Percentiles rank a stretch among this genome's conserved stretches.
Evolutionary conservation across 345 rosid genomes (phyloP).

Genomic region (Limnanthes douglasii): DNA sequence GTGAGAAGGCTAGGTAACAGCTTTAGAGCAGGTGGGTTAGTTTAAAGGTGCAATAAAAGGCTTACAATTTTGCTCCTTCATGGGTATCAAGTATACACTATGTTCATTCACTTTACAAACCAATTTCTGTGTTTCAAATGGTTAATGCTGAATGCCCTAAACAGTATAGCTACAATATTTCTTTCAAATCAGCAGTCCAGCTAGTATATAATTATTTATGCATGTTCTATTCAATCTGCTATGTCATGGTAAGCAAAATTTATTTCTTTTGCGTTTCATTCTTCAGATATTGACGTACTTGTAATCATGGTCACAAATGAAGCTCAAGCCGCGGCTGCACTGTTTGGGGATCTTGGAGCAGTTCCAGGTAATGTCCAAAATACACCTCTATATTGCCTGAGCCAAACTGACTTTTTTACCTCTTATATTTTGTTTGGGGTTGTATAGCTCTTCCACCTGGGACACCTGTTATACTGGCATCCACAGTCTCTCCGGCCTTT

Average conservation of each 20-base stretch:
- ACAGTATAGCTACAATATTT: too few species aligned
- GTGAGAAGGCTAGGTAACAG: too few species aligned
- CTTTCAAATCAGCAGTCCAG: too few species aligned
- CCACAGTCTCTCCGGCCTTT: conserved; percentile 84
- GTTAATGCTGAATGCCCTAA: too few species aligned
- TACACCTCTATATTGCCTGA: conserved; percentile 5
- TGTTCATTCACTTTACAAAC: too few species aligned
- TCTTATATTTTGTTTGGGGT: conserved; percentile 5
- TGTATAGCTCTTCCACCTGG: conserved; percentile 60
- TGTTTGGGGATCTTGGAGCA: conserved; percentile 78
- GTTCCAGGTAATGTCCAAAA: conserved; percentile 36
- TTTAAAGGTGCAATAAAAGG: too few species aligned
- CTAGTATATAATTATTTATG: too few species aligned
- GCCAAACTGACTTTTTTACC: conserved; percentile 11
- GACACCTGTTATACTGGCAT: conserved; percentile 63
- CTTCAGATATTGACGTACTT: conserved; percentile 69
- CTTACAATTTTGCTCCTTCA: too few species aligned
- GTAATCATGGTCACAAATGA: conserved; percentile 93
- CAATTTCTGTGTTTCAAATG: too few species aligned
- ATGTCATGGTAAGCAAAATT: not conserved
- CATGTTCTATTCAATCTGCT: conserved; percentile 3
- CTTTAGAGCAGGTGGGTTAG: too few species aligned
- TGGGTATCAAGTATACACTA: too few species aligned
- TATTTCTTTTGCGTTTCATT: conserved; percentile 6
- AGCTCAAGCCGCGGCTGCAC: conserved; percentile 67